phyloP scores from a whole-genome alignment of 257 asterid genomes.

The Gardenia jasminoides region DNA sequence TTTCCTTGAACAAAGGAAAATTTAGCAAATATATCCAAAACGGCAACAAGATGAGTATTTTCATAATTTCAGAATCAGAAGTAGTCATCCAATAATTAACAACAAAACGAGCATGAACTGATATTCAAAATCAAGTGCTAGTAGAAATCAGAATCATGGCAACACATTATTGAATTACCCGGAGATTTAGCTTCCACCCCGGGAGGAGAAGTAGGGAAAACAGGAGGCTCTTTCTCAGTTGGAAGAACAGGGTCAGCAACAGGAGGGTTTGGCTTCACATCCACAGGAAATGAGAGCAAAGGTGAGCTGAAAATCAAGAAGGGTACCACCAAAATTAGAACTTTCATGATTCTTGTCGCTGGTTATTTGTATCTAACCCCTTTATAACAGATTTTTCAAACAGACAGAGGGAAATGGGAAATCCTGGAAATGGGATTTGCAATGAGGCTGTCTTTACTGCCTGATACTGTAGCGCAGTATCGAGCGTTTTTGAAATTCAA shows the following conservation, averaged over 20 bases:
- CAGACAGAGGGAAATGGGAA: not conserved
- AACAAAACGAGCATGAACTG: not conserved
- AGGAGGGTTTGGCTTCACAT: slow-evolving; percentile 74
- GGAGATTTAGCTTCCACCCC: slow-evolving; percentile 58
- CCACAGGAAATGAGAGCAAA: slow-evolving; percentile 54
- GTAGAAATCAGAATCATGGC: slow-evolving; percentile 4
- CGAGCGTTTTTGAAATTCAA: slow-evolving; percentile 15
- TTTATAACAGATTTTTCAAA: not conserved
- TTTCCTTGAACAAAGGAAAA: not conserved
- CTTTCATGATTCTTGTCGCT: slow-evolving; percentile 38
- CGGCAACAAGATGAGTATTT: not conserved
- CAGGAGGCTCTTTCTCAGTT: slow-evolving; percentile 60
- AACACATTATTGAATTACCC: slow-evolving; percentile 44
- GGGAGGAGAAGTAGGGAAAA: slow-evolving; percentile 57
- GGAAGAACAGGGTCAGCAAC: slow-evolving; percentile 86
- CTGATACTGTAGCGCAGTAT: not conserved
- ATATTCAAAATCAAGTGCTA: slow-evolving; percentile 10
- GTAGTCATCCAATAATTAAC: not conserved
- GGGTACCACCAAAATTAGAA: slow-evolving; percentile 44
- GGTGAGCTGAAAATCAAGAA: slow-evolving; percentile 44
- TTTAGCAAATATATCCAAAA: slow-evolving; percentile 16
- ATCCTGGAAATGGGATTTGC: slow-evolving; percentile 7
- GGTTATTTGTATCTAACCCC: not conserved
- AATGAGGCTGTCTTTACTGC: slow-evolving; percentile 17
- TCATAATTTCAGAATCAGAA: not conserved